A percentile compares a stretch with the other conserved stretches of the same genome.
Conservation (phyloP, 331 rosid genomes). For the Pyrus hybrid region DNA sequence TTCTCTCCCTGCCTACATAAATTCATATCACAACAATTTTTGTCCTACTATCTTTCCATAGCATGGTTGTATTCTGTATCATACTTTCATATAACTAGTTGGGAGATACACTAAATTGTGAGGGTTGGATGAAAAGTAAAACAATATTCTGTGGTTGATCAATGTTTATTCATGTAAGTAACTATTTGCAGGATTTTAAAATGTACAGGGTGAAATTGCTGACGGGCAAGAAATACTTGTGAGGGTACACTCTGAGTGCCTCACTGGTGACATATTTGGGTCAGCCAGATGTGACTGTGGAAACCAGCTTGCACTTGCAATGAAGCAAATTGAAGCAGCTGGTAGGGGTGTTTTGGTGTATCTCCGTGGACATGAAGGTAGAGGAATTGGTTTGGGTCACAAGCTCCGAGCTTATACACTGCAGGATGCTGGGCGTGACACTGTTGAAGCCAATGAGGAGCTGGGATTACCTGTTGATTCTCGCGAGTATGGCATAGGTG, state of each 20-base stretch:
- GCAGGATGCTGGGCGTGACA: slow-evolving; percentile 72
- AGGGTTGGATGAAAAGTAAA: neutral
- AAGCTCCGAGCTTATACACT: slow-evolving; percentile 84
- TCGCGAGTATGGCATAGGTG: slow-evolving; percentile 90
- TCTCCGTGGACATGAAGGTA: slow-evolving; percentile 91
- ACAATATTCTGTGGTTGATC: neutral
- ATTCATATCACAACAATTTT: neutral
- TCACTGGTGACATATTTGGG: slow-evolving; percentile 91
- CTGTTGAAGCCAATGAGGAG: slow-evolving; percentile 92
- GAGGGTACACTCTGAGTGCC: slow-evolving; percentile 91
- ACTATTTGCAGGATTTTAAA: neutral
- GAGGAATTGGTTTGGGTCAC: slow-evolving; percentile 93
- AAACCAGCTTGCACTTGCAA: slow-evolving; percentile 72
- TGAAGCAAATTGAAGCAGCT: slow-evolving; percentile 88
- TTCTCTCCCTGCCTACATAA: neutral
- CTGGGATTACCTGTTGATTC: slow-evolving; percentile 89
- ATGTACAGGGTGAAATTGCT: slow-evolving; percentile 75
- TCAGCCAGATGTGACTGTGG: slow-evolving; percentile 96
- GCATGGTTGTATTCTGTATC: too few relatives aligned
- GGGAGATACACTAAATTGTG: too few relatives aligned
- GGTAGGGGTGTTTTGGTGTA: slow-evolving; percentile 82
- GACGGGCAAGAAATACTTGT: slow-evolving; percentile 84
- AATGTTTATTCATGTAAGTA: neutral
- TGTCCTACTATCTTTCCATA: neutral
- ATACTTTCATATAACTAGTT: too few relatives aligned